These are phyloP conservation scores for Penicillium fimorum DNA, from an alignment of 495 filamentous ascomycete species.

Conservation along the genomic window DNA sequence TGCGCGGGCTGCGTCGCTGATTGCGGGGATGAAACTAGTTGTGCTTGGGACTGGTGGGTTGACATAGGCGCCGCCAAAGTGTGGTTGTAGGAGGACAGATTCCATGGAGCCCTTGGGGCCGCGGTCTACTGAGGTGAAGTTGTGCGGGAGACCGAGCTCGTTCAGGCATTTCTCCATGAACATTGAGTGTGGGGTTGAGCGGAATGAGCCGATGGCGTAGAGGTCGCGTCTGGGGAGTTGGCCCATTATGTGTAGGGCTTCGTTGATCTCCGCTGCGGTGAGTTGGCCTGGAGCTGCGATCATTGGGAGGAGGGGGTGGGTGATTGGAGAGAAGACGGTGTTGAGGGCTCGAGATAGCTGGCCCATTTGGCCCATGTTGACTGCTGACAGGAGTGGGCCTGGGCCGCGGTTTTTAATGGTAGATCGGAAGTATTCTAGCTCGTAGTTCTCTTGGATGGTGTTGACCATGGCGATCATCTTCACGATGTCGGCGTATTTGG, in stretches of 20 bases:
- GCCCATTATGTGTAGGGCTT: slow-evolving; percentile 72
- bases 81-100: slow-evolving; percentile 62
- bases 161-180: slow-evolving; percentile 90
- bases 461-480: slow-evolving; percentile 85
- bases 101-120: slow-evolving; percentile 62
- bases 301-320: slow-evolving; percentile 77
- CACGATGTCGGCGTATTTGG: slow-evolving; percentile 75
- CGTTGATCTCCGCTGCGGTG: slow-evolving; percentile 79
- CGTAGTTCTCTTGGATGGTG: slow-evolving; percentile 78
- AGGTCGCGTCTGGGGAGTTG: slow-evolving; percentile 76
- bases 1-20: slow-evolving; percentile 69
- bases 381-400: slow-evolving; percentile 70
- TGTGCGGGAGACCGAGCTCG: slow-evolving; percentile 79
- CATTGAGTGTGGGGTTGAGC: slow-evolving; percentile 69
- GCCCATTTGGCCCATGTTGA: slow-evolving; percentile 83
- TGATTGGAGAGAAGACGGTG: slow-evolving; percentile 81
- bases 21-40: slow-evolving; percentile 55
- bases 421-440: slow-evolving; percentile 83
- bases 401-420: slow-evolving; percentile 64
- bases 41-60: slow-evolving; percentile 61
- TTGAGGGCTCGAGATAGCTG: slow-evolving; percentile 79
- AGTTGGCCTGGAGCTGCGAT: slow-evolving; percentile 82
- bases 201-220: slow-evolving; percentile 73
- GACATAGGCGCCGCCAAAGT: slow-evolving; percentile 77
- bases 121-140: slow-evolving; percentile 71